These are phyloP conservation scores for Zygoascus tannicola DNA, from an alignment of 805 yeast species.

Conservation along the genomic window DNA sequence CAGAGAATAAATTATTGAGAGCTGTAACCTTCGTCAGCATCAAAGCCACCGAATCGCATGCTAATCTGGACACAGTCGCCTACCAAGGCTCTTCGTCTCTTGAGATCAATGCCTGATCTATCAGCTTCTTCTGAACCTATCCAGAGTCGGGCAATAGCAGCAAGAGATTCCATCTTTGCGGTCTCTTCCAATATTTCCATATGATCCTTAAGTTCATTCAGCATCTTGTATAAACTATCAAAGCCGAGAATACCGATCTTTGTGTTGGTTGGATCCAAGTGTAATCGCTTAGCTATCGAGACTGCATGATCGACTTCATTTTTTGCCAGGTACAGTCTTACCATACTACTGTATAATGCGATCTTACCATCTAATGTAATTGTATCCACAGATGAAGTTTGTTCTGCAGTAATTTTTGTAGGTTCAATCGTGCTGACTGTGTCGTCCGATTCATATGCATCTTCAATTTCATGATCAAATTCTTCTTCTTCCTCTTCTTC, in stretches of 20 bases:
- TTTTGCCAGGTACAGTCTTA: conserved; percentile 14
- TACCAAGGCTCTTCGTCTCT: conserved; percentile 23
- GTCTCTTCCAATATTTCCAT: conserved; percentile 4
- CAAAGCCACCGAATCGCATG: conserved; percentile 25
- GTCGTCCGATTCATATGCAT: neutral
- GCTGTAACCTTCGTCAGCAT: conserved; percentile 23
- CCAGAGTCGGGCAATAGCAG: conserved; percentile 26
- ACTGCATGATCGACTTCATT: conserved; percentile 10
- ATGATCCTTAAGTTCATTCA: conserved; percentile 13
- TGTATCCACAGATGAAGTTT: neutral
- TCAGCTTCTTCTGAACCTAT: conserved; percentile 28
- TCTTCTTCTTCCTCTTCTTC: neutral
- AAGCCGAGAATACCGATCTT: conserved; percentile 27
- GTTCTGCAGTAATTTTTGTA: neutral
- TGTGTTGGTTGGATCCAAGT: conserved; percentile 7
- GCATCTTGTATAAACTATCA: conserved; percentile 20
- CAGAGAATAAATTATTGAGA: neutral
- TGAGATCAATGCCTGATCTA: conserved; percentile 19
- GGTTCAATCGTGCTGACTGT: conserved; percentile 2
- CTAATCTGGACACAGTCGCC: conserved; percentile 26
- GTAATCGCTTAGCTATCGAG: conserved; percentile 7
- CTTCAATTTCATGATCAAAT: neutral
- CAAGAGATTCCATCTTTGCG: conserved; percentile 18
- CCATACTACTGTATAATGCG: conserved; percentile 22
- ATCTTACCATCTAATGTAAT: conserved; percentile 19